phyloP scores from a whole-genome alignment of 2,329 filamentous ascomycete genomes.

The Trichoderma polysporum region DNA sequence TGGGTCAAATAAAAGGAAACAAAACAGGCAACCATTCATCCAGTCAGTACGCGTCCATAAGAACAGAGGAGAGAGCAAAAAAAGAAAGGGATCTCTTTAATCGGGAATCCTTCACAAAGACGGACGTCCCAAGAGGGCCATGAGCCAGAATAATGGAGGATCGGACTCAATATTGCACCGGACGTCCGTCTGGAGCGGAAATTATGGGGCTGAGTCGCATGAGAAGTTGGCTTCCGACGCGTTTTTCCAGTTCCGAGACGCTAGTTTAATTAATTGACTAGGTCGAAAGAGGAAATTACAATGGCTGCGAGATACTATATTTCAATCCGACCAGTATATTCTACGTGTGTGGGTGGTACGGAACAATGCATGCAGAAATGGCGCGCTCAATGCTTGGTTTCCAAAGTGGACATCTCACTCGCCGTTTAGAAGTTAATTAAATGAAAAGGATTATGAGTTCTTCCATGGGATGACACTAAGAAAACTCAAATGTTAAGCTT shows the following conservation, averaged over 20 bases:
- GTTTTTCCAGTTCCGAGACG: slow-evolving; percentile 9
- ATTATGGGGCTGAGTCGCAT: not conserved
- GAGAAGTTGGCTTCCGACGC: not conserved
- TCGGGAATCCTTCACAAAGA: not conserved
- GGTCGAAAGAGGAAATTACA: not conserved
- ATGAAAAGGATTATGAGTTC: too few species aligned
- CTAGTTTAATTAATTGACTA: not conserved
- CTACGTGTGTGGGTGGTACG: not conserved
- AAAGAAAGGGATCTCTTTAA: not conserved
- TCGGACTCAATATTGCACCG: slow-evolving; percentile 29
- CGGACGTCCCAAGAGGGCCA: not conserved
- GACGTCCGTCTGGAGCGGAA: slow-evolving; percentile 27
- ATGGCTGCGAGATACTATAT: too few species aligned
- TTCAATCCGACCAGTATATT: too few species aligned
- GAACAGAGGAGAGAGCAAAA: not conserved
- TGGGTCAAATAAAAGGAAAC: not conserved
- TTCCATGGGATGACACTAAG: not conserved
- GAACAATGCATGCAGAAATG: not conserved
- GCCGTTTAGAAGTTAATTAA: not conserved
- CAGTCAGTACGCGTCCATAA: not conserved
- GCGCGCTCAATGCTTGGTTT: not conserved
- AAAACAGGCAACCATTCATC: slow-evolving; percentile 2
- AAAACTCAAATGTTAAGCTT: not conserved
- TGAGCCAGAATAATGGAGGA: slow-evolving; percentile 7
- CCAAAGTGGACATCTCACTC: not conserved